Conservation (phyloP, 1,139 yeast genomes). For the Kodamaea sp. region DNA sequence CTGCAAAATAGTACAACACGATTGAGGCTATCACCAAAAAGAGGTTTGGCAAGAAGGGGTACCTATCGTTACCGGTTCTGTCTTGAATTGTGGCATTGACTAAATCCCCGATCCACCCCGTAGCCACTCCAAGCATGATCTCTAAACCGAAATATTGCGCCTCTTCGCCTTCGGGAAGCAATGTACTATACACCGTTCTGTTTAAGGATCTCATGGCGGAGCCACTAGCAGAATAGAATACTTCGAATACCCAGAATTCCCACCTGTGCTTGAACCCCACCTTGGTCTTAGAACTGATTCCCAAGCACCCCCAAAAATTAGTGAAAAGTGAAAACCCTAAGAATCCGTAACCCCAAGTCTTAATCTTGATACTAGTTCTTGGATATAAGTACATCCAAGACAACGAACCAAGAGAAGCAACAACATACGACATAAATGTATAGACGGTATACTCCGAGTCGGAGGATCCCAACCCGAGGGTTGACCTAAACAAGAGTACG, state of each 20-base stretch:
- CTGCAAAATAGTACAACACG: slow-evolving; percentile 27
- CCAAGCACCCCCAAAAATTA: slow-evolving; percentile 47
- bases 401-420: slow-evolving; percentile 39
- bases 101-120: slow-evolving; percentile 47
- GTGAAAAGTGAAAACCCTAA: slow-evolving; percentile 31
- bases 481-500: slow-evolving; percentile 40
- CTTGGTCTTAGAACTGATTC: slow-evolving; percentile 25
- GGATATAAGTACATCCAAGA: slow-evolving; percentile 43
- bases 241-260: slow-evolving; percentile 49
- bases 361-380: slow-evolving; percentile 23
- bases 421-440: slow-evolving; percentile 38
- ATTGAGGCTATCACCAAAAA: slow-evolving; percentile 30
- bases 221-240: slow-evolving; percentile 35
- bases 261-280: slow-evolving; percentile 45
- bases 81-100: slow-evolving; percentile 46
- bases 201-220: slow-evolving; percentile 42
- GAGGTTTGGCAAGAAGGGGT: slow-evolving; percentile 43
- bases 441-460: slow-evolving; percentile 45
- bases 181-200: slow-evolving; percentile 39
- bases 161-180: slow-evolving; percentile 45
- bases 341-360: slow-evolving; percentile 39
- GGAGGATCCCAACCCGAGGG: slow-evolving; percentile 41
- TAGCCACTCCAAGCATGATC: slow-evolving; percentile 43
- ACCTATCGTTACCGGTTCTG: slow-evolving; percentile 38
- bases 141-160: slow-evolving; percentile 49